Conservation (phyloP, 805 yeast genomes). For the Ogataea haglerorum region DNA sequence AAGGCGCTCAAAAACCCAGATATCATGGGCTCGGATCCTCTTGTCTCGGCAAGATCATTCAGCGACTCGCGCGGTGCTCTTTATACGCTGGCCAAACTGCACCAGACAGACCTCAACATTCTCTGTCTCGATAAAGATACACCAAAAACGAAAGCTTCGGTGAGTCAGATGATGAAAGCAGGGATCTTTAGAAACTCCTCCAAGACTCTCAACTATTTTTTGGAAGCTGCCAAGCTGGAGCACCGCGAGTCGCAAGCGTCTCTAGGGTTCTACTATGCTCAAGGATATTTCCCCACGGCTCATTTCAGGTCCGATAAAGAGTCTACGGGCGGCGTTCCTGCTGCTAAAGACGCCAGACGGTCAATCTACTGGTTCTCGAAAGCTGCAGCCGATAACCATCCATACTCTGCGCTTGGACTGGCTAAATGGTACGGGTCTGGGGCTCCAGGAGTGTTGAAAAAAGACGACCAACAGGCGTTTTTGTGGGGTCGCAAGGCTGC, state of each 20-base stretch:
- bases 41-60: conserved; percentile 33
- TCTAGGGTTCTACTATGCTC: conserved; percentile 70
- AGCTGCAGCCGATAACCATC: conserved; percentile 62
- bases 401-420: conserved; percentile 66
- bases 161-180: conserved; percentile 32
- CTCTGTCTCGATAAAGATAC: conserved; percentile 28
- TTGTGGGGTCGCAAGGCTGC: conserved; percentile 65
- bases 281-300: conserved; percentile 45
- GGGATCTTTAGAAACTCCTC: conserved; percentile 35
- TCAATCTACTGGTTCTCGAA: conserved; percentile 73
- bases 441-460: conserved; percentile 46
- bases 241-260: conserved; percentile 68
- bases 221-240: conserved; percentile 56
- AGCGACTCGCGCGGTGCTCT: conserved; percentile 34
- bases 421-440: conserved; percentile 81
- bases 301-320: conserved; percentile 33
- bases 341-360: conserved; percentile 46
- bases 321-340: conserved; percentile 28
- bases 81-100: conserved; percentile 34
- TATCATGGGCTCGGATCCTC: conserved; percentile 33
- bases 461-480: conserved; percentile 63
- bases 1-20: conserved; percentile 22
- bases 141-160: conserved; percentile 31
- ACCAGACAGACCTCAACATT: conserved; percentile 34
- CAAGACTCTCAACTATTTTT: conserved; percentile 49